These are phyloP conservation scores for Spathaspora girioi DNA, from an alignment of 805 yeast genomes.

Conservation along the genomic window DNA sequence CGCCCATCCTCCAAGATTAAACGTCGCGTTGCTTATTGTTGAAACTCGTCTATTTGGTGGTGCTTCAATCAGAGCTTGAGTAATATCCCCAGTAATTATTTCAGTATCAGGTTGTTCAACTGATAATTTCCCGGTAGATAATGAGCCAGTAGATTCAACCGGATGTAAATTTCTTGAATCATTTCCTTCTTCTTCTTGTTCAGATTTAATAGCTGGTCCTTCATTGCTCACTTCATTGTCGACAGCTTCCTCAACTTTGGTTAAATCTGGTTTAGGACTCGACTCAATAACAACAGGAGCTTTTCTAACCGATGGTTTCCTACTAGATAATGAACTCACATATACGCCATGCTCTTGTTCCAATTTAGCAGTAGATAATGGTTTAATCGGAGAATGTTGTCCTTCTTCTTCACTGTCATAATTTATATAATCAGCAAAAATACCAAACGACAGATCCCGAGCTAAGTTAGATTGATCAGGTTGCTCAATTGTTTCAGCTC, in stretches of 20 bases:
- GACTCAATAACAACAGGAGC: conserved; percentile 20
- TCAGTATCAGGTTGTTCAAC: neutral
- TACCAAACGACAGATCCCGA: conserved; percentile 11
- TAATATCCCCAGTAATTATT: neutral
- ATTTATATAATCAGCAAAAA: conserved; percentile 10
- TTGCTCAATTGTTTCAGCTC: conserved; percentile 11
- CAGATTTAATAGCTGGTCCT: neutral
- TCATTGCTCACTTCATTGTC: neutral
- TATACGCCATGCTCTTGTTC: conserved; percentile 19
- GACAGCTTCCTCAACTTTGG: neutral
- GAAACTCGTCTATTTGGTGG: conserved; percentile 26
- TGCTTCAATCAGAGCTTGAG: neutral
- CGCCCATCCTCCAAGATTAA: conserved; percentile 54
- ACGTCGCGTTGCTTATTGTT: conserved; percentile 30
- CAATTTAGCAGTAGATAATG: conserved; percentile 13
- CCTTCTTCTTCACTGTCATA: conserved; percentile 7
- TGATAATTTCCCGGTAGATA: conserved; percentile 22
- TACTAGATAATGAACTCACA: conserved; percentile 20
- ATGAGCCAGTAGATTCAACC: conserved; percentile 24
- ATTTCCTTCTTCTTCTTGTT: neutral
- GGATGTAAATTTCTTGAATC: conserved; percentile 12
- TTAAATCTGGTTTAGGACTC: neutral
- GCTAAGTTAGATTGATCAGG: conserved; percentile 12
- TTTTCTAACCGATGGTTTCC: conserved; percentile 32
- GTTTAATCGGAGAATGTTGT: conserved; percentile 20